These are phyloP conservation scores for Astragalus glycyphyllos DNA, from an alignment of 306 rosid genomes.

Conservation along the genomic window DNA sequence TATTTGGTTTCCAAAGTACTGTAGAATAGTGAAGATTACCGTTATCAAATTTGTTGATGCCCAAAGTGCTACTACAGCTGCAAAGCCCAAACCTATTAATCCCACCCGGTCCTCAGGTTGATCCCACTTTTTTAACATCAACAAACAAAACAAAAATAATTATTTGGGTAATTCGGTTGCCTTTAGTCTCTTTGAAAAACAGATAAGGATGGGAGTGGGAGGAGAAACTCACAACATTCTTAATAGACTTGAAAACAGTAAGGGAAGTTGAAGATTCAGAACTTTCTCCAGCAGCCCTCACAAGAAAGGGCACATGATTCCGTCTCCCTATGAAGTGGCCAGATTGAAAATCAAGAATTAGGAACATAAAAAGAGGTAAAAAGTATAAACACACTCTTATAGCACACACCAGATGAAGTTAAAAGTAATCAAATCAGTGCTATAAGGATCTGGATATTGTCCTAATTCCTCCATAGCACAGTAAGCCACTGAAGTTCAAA, in stretches of 20 bases:
- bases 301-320: conserved; percentile 47
- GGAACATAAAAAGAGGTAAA: neutral
- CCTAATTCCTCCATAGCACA: conserved; percentile 9
- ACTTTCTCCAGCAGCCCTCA: conserved; percentile 73
- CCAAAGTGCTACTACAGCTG: conserved; percentile 75
- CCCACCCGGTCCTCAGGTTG: conserved; percentile 73
- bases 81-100: conserved; percentile 79
- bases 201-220: conserved; percentile 22
- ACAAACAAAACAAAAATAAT: conserved; percentile 35
- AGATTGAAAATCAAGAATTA: conserved; percentile 15
- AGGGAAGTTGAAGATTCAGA: conserved; percentile 78
- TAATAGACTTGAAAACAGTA: conserved; percentile 70
- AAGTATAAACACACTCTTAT: neutral
- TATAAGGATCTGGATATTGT: conserved; percentile 2
- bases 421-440: conserved; percentile 29
- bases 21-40: conserved; percentile 49
- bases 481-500: conserved; percentile 24
- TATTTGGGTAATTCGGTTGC: neutral
- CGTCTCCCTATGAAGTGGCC: conserved; percentile 54
- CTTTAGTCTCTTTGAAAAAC: conserved; percentile 7
- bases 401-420: conserved; percentile 9
- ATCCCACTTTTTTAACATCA: conserved; percentile 68
- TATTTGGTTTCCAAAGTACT: conserved; percentile 4
- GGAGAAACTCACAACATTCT: conserved; percentile 68
- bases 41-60: conserved; percentile 65